These are phyloP conservation scores for Didymella glomerata DNA, from an alignment of 2,329 filamentous ascomycete species.

Conservation along the genomic window DNA sequence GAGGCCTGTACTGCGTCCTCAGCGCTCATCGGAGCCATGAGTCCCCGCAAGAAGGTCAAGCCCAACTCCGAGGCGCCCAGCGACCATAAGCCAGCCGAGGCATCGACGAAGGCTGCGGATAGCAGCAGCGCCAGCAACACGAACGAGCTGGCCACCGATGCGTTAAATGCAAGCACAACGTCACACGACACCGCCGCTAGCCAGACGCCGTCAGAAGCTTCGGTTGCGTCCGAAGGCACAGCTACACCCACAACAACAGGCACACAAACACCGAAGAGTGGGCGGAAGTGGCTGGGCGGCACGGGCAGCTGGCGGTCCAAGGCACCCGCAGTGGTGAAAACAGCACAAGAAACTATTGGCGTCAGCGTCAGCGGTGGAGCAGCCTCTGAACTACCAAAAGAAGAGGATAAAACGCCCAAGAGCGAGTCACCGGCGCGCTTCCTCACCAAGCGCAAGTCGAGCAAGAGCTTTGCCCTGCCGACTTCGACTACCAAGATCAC, in stretches of 20 bases:
- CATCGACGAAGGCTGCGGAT: neutral
- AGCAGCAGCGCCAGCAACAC: neutral
- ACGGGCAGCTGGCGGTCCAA: constrained; percentile 57
- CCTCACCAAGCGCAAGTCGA: constrained; percentile 55
- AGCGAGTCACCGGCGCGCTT: constrained; percentile 47
- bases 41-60: constrained; percentile 55
- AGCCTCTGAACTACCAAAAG: constrained; percentile 51
- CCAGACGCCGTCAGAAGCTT: constrained; percentile 26
- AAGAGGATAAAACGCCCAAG: constrained; percentile 39
- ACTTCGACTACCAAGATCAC: constrained; percentile 58
- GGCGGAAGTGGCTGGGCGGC: constrained; percentile 55
- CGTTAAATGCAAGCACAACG: constrained; percentile 23
- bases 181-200: constrained; percentile 28
- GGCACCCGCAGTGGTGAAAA: constrained; percentile 57
- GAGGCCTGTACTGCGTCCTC: constrained; percentile 18
- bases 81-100: constrained; percentile 17
- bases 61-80: constrained; percentile 46
- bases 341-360: constrained; percentile 58
- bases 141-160: neutral
- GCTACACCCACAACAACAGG: constrained; percentile 26
- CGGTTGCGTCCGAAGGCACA: constrained; percentile 24
- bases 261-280: constrained; percentile 30
- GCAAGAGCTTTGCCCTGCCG: constrained; percentile 56
- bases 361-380: constrained; percentile 53
- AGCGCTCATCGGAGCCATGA: constrained; percentile 46